Percentiles rank a stretch among this genome's conserved stretches.
These are phyloP conservation scores for Cercospora zeina DNA, from an alignment of 2,329 filamentous ascomycete genomes.

Conservation along the genomic window DNA sequence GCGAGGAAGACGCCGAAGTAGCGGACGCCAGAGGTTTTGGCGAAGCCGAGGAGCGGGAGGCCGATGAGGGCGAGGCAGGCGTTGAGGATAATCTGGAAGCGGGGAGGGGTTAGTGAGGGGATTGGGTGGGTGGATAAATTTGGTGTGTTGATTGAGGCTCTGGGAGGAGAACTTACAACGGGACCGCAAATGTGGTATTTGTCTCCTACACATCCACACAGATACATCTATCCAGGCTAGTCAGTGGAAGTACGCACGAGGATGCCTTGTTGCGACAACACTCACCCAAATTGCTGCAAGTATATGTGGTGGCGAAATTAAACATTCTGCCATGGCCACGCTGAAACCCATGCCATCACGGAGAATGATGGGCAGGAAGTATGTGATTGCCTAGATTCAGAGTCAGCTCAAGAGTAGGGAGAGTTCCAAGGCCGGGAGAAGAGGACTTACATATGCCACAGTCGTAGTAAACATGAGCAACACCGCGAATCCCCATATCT, in stretches of 20 bases:
- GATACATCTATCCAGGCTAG: slow-evolving; percentile 7
- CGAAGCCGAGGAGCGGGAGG: slow-evolving; percentile 40
- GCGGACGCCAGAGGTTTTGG: slow-evolving; percentile 32
- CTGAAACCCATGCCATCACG: slow-evolving; percentile 41
- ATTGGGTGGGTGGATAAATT: too few relatives aligned
- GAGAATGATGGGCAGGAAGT: slow-evolving; percentile 44
- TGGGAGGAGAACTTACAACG: slow-evolving; percentile 21
- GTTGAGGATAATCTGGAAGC: slow-evolving; percentile 38
- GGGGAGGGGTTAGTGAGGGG: background rate
- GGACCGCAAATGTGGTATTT: slow-evolving; percentile 41
- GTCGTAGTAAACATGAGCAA: slow-evolving; percentile 57
- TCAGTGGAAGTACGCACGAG: too few relatives aligned
- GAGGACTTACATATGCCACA: slow-evolving; percentile 31
- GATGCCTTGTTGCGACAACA: background rate
- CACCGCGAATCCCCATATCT: slow-evolving; percentile 57
- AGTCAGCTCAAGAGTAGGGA: background rate
- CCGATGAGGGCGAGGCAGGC: slow-evolving; percentile 39
- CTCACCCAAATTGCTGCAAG: slow-evolving; percentile 42
- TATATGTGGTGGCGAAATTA: slow-evolving; percentile 41
- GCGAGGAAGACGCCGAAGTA: slow-evolving; percentile 44
- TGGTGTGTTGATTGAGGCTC: background rate
- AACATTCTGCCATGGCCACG: slow-evolving; percentile 36
- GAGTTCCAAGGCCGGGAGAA: too few relatives aligned
- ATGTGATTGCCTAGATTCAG: slow-evolving; percentile 33
- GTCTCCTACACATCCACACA: slow-evolving; percentile 30